A percentile compares a stretch with the other conserved stretches of the same genome.
Evolutionary conservation across 169 alveolate species (phyloP).

Genomic region (Babesia bovis): DNA sequence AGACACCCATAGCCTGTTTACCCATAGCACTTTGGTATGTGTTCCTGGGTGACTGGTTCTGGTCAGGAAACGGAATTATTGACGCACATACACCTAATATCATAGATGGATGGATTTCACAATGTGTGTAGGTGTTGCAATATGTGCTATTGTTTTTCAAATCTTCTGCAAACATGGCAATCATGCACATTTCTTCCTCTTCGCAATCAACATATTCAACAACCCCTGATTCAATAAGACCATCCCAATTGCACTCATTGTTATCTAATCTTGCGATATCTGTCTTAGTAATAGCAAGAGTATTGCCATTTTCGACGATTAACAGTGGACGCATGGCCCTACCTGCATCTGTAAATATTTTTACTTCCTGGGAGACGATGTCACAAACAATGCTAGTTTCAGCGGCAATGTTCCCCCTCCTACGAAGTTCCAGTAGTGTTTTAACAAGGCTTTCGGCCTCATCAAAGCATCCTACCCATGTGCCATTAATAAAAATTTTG

Average conservation of each 20-base stretch:
- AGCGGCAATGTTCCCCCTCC: slow-evolving; percentile 89
- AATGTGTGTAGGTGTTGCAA: slow-evolving; percentile 96
- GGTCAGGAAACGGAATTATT: slow-evolving; percentile 99
- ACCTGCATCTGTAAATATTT: slow-evolving; percentile 98
- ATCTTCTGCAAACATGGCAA: slow-evolving; percentile 97
- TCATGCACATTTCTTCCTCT: slow-evolving; percentile 99
- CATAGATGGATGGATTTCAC: slow-evolving; percentile 99
- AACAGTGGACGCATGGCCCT: slow-evolving; percentile 97
- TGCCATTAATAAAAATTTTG: slow-evolving; percentile 94
- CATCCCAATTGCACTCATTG: slow-evolving; percentile 79
- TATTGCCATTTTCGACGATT: slow-evolving; percentile 90
- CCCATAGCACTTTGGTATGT: slow-evolving; percentile 99
- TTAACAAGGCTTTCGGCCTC: slow-evolving; percentile 89
- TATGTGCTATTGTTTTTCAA: slow-evolving; percentile 80
- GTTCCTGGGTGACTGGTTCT: slow-evolving; percentile 99
- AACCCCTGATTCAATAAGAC: slow-evolving; percentile 90
- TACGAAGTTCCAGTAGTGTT: slow-evolving; percentile 85
- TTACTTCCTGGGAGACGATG: slow-evolving; percentile 88
- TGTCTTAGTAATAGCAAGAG: slow-evolving; percentile 80
- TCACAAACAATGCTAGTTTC: slow-evolving; percentile 96
- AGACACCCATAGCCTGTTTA: slow-evolving; percentile 99
- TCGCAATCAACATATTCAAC: slow-evolving; percentile 99
- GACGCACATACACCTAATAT: slow-evolving; percentile 99
- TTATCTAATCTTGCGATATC: slow-evolving; percentile 76
- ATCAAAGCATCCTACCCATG: slow-evolving; percentile 94